phyloP scores from a whole-genome alignment of 768 basidiomycete species.

The Mycena chlorophos region DNA sequence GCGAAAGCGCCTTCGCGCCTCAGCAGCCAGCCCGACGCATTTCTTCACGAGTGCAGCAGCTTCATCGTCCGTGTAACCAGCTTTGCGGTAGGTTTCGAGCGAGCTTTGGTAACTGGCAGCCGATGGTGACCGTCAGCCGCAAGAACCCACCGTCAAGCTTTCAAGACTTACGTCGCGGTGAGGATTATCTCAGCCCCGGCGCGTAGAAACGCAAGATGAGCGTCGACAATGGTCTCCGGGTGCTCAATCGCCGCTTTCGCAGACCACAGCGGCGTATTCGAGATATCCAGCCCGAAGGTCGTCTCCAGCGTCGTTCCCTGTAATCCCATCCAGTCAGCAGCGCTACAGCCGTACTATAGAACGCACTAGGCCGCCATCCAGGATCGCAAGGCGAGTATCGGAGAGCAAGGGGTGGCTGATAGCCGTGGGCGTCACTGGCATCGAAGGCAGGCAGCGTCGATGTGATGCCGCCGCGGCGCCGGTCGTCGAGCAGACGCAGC shows the following conservation, averaged over 20 bases:
- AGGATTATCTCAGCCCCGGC: constrained; percentile 68
- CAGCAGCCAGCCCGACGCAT: constrained; percentile 50
- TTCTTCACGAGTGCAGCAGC: constrained; percentile 52
- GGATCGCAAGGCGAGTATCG: constrained; percentile 19
- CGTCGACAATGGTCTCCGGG: constrained; percentile 52
- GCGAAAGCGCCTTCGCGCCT: constrained; percentile 43
- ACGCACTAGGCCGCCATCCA: constrained; percentile 52
- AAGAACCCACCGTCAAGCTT: not conserved
- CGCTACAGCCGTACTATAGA: not conserved
- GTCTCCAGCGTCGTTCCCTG: constrained; percentile 68
- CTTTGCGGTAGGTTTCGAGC: constrained; percentile 49
- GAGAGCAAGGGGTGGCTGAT: not conserved
- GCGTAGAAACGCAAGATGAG: constrained; percentile 61
- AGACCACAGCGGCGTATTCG: constrained; percentile 69
- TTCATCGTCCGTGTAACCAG: constrained; percentile 46
- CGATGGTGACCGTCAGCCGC: not conserved
- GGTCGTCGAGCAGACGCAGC: no score
- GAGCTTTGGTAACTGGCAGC: constrained; percentile 65
- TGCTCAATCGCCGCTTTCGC: constrained; percentile 56
- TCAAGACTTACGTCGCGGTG: constrained; percentile 59
- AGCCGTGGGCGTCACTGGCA: not conserved
- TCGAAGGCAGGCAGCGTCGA: no score
- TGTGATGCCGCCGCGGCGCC: not conserved
- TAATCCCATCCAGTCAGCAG: not conserved
- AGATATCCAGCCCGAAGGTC: constrained; percentile 45